Evolutionary conservation across 352 stramenopile species (phyloP).

Genomic region (Phytophthora sp.): DNA sequence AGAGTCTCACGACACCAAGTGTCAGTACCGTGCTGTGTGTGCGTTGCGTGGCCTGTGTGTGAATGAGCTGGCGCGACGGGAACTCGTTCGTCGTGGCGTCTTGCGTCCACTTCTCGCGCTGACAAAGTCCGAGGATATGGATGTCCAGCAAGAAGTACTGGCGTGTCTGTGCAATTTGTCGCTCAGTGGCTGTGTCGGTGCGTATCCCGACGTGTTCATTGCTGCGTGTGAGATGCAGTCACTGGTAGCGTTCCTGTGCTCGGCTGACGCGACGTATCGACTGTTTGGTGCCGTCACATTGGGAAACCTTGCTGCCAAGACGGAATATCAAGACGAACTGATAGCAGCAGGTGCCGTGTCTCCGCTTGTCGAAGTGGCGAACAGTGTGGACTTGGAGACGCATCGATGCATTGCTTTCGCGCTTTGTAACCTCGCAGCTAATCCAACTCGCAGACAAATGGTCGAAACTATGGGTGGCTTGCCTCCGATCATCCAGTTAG

Average conservation of each 20-base stretch:
- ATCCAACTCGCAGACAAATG: slow-evolving; percentile 79
- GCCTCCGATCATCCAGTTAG: slow-evolving; percentile 95
- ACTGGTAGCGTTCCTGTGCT: slow-evolving; percentile 95
- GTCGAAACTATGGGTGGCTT: slow-evolving; percentile 95
- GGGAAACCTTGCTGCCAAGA: slow-evolving; percentile 93
- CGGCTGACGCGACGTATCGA: slow-evolving; percentile 93
- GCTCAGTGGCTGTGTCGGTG: slow-evolving; percentile 94
- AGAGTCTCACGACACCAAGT: slow-evolving; percentile 70
- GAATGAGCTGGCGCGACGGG: slow-evolving; percentile 81
- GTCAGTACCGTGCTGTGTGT: slow-evolving; percentile 90
- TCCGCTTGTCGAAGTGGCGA: slow-evolving; percentile 94
- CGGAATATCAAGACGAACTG: slow-evolving; percentile 78
- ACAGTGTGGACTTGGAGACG: slow-evolving; percentile 93
- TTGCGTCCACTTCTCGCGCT: slow-evolving; percentile 90
- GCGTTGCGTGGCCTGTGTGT: slow-evolving; percentile 93
- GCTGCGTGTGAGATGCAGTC: slow-evolving; percentile 89
- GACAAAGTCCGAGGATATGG: slow-evolving; percentile 92
- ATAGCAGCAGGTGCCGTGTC: slow-evolving; percentile 87
- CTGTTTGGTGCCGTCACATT: slow-evolving; percentile 96
- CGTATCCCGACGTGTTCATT: slow-evolving; percentile 90
- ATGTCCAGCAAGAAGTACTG: slow-evolving; percentile 96
- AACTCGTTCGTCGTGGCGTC: slow-evolving; percentile 90
- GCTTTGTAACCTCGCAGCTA: slow-evolving; percentile 95
- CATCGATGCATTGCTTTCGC: slow-evolving; percentile 96
- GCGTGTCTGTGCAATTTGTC: slow-evolving; percentile 97